Base-by-base conservation (phyloP, 2,329 filamentous ascomycete species). In the Alternaria rosae region DNA sequence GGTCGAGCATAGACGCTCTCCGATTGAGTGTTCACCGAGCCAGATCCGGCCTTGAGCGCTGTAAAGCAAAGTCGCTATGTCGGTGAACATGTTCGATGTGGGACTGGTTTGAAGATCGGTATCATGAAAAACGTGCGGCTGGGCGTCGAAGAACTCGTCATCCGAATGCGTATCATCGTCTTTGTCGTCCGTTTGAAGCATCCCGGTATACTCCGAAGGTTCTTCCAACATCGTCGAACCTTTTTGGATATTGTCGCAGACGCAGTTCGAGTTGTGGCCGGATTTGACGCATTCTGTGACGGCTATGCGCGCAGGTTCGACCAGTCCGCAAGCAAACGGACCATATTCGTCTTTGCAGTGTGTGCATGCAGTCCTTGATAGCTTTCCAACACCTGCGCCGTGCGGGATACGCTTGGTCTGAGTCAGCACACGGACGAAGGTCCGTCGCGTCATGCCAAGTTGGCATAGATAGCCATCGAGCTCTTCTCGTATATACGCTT, bases 41-140 rank as follows among this genome's bases (percentile, higher is more conserved):
- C 65, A 67, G 13, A 48, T 35, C 6, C 62, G 26, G 21, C 65
- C 65, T 13, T 67, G 62, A n/a, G 62, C 54, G 21, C 59, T 52
- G 44, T 61, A 67, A 3, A 67, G 57, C n/a, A 57, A 13, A 5
- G 54, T 59, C 9, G 65, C 65, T 13, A 65, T 53, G 3, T 61
- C 54, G 1, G 54, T 57, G 54, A 67, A 67, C 12, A 52, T 44
- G 41, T 23, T 45, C 13, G 23, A 48, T 20, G 25, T 15, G 13
- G 17, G 11, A 52, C n/a, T n/a, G 55, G 38, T 44, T 53, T 51
- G 15, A 50, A 13, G 32, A n/a, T 32, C 35, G 8, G 25, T 17
- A 25, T 44, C 13, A 11, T 45, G 10, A 41, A 54, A 54, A 15
- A 35, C n/a, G 17, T 54, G 17, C 2, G 52, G 52, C 26, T 54